Conservation (phyloP, 805 yeast species). For the Sungouiella blattae region DNA sequence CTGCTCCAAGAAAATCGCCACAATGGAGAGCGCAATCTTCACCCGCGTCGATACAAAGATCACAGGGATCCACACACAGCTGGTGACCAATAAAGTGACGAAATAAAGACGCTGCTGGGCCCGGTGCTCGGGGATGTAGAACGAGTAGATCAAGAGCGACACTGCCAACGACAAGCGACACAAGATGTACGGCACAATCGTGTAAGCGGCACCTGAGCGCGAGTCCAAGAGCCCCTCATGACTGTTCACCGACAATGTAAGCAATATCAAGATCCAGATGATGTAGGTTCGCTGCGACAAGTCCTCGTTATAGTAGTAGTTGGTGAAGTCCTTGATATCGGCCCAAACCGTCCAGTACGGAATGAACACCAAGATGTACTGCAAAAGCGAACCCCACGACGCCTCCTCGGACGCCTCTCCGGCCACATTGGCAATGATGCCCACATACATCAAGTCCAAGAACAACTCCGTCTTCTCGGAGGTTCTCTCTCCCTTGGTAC, state of each 20-base stretch:
- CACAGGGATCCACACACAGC: constrained; percentile 49
- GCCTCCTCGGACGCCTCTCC: constrained; percentile 49
- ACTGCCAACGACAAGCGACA: constrained; percentile 41
- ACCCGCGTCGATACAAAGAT: constrained; percentile 45
- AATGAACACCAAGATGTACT: constrained; percentile 48
- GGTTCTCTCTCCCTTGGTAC: constrained; percentile 54
- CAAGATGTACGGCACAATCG: constrained; percentile 46
- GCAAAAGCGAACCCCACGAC: constrained; percentile 42
- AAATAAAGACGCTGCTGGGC: constrained; percentile 45
- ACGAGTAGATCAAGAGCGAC: constrained; percentile 37
- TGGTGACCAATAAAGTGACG: constrained; percentile 26
- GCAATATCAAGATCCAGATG: constrained; percentile 48
- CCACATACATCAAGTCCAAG: constrained; percentile 61
- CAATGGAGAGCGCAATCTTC: constrained; percentile 44
- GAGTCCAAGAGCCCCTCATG: constrained; percentile 37
- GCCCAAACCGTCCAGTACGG: constrained; percentile 66
- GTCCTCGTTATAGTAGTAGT: constrained; percentile 61
- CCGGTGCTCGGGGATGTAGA: constrained; percentile 48
- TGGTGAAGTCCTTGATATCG: constrained; percentile 61
- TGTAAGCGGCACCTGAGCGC: constrained; percentile 36
- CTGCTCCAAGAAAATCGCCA: constrained; percentile 41
- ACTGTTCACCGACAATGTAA: constrained; percentile 50
- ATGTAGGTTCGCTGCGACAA: constrained; percentile 50
- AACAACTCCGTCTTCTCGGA: constrained; percentile 55
- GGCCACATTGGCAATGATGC: constrained; percentile 59